Percentiles rank a stretch among this genome's conserved stretches.
These are phyloP conservation scores for Penicillium rolfsii DNA, from an alignment of 2,329 filamentous ascomycete species.

Conservation along the genomic window DNA sequence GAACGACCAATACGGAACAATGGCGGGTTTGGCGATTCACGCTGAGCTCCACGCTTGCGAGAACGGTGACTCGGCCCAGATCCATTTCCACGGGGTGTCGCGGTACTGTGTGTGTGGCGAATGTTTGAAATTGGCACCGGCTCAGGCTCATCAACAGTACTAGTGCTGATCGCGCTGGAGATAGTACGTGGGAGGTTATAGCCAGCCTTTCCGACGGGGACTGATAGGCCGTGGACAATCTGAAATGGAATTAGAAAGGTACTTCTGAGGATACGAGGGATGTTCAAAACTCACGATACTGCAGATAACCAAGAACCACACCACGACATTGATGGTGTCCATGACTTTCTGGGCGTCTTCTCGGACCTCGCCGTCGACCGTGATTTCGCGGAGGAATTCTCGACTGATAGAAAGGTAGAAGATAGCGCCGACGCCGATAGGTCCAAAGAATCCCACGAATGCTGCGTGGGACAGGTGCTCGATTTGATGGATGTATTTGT, in stretches of 20 bases:
- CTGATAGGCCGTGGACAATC: slow-evolving; percentile 80
- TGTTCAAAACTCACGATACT: slow-evolving; percentile 64
- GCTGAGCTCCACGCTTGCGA: slow-evolving; percentile 30
- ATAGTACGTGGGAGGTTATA: slow-evolving; percentile 52
- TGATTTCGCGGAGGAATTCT: slow-evolving; percentile 68
- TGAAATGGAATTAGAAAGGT: slow-evolving; percentile 31
- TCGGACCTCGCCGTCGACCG: slow-evolving; percentile 62
- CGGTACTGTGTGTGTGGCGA: slow-evolving; percentile 40
- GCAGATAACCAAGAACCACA: slow-evolving; percentile 85
- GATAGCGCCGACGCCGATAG: slow-evolving; percentile 85
- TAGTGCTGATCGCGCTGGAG: slow-evolving; percentile 51
- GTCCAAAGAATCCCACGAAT: slow-evolving; percentile 91
- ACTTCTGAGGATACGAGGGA: too few species aligned
- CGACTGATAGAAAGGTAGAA: slow-evolving; percentile 85
- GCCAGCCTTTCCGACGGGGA: slow-evolving; percentile 64
- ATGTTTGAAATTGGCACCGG: slow-evolving; percentile 35
- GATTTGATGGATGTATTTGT: slow-evolving; percentile 78
- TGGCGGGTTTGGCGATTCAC: slow-evolving; percentile 23
- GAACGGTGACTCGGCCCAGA: slow-evolving; percentile 26
- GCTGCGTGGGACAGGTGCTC: slow-evolving; percentile 72
- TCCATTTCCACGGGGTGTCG: slow-evolving; percentile 25
- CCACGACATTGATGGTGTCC: slow-evolving; percentile 70
- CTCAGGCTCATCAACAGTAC: slow-evolving; percentile 34
- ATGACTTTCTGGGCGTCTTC: slow-evolving; percentile 67
- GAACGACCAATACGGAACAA: slow-evolving; percentile 36